A percentile compares a stretch with the other conserved stretches of the same genome.
Conservation (phyloP, 2,329 filamentous ascomycete species). For the Calonectria honghensis region DNA sequence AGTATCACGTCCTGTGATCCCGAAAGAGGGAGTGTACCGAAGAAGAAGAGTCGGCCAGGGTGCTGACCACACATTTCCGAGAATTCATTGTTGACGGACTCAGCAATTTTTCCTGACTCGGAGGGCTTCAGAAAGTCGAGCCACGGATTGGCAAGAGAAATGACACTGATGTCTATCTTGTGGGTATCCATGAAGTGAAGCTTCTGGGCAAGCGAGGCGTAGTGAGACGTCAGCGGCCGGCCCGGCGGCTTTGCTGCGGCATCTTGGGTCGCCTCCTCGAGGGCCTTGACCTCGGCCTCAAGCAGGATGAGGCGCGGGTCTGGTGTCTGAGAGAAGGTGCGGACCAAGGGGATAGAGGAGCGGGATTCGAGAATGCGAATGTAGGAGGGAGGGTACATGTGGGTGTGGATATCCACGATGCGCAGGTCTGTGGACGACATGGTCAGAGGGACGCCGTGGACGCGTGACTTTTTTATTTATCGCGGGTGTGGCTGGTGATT, state of each 20-base stretch:
- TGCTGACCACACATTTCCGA: slow-evolving; percentile 80
- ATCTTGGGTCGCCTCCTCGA: slow-evolving; percentile 72
- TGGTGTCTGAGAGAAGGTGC: slow-evolving; percentile 74
- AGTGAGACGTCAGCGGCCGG: slow-evolving; percentile 88
- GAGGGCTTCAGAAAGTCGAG: slow-evolving; percentile 84
- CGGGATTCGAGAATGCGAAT: slow-evolving; percentile 76
- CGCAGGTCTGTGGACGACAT: slow-evolving; percentile 61
- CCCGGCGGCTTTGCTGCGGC: slow-evolving; percentile 78
- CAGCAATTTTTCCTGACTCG: slow-evolving; percentile 78
- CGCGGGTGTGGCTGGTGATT: neutral
- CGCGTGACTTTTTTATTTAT: slow-evolving; percentile 18
- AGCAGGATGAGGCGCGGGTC: slow-evolving; percentile 81
- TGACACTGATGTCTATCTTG: slow-evolving; percentile 86
- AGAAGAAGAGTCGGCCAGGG: slow-evolving; percentile 84
- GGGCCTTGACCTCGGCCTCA: slow-evolving; percentile 67
- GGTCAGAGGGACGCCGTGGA: slow-evolving; percentile 12
- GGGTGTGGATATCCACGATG: slow-evolving; percentile 81
- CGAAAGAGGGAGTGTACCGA: slow-evolving; percentile 87
- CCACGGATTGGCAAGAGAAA: slow-evolving; percentile 96
- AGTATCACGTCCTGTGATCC: slow-evolving; percentile 78
- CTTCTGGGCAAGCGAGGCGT: slow-evolving; percentile 87
- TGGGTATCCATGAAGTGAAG: slow-evolving; percentile 92
- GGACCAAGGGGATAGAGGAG: slow-evolving; percentile 80
- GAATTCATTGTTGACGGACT: slow-evolving; percentile 85
- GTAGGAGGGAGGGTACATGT: slow-evolving; percentile 81